These are phyloP conservation scores for Pirum gemmata DNA, from an alignment of 78 protist genomes.

Conservation along the genomic window DNA sequence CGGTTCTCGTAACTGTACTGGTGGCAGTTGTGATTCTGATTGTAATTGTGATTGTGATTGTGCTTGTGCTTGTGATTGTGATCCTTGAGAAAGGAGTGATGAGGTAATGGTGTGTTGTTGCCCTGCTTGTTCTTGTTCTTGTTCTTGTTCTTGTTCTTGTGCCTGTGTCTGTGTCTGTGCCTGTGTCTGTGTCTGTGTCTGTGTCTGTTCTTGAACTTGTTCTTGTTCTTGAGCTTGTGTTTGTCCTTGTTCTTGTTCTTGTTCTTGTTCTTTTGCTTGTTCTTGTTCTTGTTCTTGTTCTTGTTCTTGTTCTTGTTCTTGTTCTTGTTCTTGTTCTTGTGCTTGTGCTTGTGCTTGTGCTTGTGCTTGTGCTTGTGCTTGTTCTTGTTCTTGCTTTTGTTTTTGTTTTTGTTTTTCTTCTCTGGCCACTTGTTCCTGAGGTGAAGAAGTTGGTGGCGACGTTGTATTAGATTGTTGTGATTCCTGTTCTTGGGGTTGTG, in stretches of 20 bases:
- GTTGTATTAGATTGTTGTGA: too few relatives aligned
- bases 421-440: too few relatives aligned
- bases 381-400: neutral
- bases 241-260: neutral
- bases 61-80: too few relatives aligned
- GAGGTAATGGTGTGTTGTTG: too few relatives aligned
- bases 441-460: too few relatives aligned
- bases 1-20: too few relatives aligned
- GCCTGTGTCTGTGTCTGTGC: neutral
- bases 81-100: too few relatives aligned
- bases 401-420: too few relatives aligned
- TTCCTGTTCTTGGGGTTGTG: too few relatives aligned
- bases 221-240: neutral
- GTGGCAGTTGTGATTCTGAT: too few relatives aligned
- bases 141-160: neutral
- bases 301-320: neutral
- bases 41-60: too few relatives aligned
- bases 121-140: neutral
- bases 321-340: neutral
- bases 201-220: neutral
- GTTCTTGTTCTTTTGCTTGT: neutral
- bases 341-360: neutral
- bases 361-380: neutral
- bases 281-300: neutral
- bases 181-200: neutral